Conservation (phyloP, 352 stramenopile genomes). For the Globisporangium okanoganense region DNA sequence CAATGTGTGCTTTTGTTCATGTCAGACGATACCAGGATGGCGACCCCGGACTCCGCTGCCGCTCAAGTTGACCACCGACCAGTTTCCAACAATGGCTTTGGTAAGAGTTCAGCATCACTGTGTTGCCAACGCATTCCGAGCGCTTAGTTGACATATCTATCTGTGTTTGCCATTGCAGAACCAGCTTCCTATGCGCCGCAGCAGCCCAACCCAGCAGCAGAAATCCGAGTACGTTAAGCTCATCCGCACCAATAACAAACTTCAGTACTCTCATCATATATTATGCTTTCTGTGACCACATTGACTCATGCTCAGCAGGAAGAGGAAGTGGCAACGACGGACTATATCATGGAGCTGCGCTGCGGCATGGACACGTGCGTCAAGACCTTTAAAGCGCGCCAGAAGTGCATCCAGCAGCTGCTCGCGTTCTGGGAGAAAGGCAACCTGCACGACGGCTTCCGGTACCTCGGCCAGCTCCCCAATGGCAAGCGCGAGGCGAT, state of each 20-base stretch:
- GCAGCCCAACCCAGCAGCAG: conserved; percentile 2
- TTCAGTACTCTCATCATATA: background rate
- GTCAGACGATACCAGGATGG: conserved; percentile 1
- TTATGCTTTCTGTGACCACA: background rate
- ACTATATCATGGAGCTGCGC: conserved; percentile 81
- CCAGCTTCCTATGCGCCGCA: background rate
- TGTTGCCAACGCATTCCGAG: background rate
- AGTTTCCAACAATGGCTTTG: background rate
- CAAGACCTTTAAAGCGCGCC: conserved; percentile 62
- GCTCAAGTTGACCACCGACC: background rate
- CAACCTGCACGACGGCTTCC: conserved; percentile 60
- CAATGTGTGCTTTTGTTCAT: background rate
- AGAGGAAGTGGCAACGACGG: conserved; percentile 36
- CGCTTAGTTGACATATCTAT: background rate
- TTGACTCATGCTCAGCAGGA: background rate
- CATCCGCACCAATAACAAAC: background rate
- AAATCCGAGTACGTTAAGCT: background rate
- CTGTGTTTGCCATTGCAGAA: background rate
- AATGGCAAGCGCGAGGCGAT: conserved; percentile 69
- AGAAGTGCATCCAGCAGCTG: conserved; percentile 72
- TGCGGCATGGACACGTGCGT: conserved; percentile 83
- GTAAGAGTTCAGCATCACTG: background rate
- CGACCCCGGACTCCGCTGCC: conserved; percentile 3
- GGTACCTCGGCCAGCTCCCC: conserved; percentile 60
- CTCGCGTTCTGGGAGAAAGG: conserved; percentile 69